Evolutionary conservation across 2,329 filamentous ascomycete species (phyloP), one percentile per base, ranked within the genome.

Genomic region (Uncinocarpus reesii): DNA sequence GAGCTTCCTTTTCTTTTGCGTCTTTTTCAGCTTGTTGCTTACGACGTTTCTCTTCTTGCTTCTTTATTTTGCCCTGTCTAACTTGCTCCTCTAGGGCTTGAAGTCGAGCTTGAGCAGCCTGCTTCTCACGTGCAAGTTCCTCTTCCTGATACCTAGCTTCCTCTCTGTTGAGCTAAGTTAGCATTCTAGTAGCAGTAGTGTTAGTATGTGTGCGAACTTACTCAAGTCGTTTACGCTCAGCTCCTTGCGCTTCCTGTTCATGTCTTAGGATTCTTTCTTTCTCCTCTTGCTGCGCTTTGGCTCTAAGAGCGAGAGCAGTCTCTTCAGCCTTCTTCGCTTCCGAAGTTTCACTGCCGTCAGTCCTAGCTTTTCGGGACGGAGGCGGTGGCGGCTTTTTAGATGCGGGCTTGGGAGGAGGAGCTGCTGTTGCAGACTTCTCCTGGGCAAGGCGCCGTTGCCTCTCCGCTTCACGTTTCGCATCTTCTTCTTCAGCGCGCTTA

Each of bases 1-100:
- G 83, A 46, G 81, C 74, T 64, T 96, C 90, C 63, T 93, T 89
- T 58, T 95, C 86, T 65, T 87, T 90, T 6, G 88, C 80, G 57
- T 92, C 86, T 42, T 84, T 84, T 60, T 85, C 75, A 7, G 88
- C 88, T 18, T 87, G 90, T 70, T 95, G 89, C 72, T 88, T 92
- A 58, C 79, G 83, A 54, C 83, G 86, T 73, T 94, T 95, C 70
- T 95, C 92, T 65, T 98, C 92, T 57, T 93, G 85, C 68, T 95
- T 96, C 74, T 87, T 90, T 45, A 96, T 71, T 71, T 96, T 98
- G 59, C 89, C 87, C 62, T 89, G 86, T 54, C 82, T 83, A 45
- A 96, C 88, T 66, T 95, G 88, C 63, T 96, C 88, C 66, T 98
- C 89, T 7, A 98, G 78, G 13, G 87, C 88, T 62, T 81, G 86